These are phyloP conservation scores for Penicillium sp. DNA, from an alignment of 2,329 filamentous ascomycete genomes.

Conservation along the genomic window DNA sequence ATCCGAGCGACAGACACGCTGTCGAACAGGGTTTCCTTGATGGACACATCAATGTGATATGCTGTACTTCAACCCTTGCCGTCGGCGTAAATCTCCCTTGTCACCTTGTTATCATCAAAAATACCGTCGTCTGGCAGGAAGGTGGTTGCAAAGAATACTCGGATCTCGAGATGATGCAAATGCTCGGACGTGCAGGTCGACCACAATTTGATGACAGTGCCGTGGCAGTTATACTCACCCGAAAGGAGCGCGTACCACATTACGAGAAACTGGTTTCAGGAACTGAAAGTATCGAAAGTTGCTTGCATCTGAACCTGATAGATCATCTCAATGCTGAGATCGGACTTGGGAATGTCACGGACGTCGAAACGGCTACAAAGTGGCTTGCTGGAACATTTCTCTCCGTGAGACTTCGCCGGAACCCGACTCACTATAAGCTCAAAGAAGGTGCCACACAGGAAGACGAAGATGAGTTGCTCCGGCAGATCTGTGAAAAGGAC, in stretches of 20 bases:
- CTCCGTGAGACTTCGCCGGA: conserved; percentile 70
- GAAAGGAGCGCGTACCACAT: conserved; percentile 60
- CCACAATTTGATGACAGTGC: conserved; percentile 80
- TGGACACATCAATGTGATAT: conserved; percentile 76
- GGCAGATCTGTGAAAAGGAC: conserved; percentile 69
- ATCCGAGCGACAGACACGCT: conserved; percentile 61
- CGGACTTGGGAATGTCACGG: conserved; percentile 69
- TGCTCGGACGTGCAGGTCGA: conserved; percentile 80
- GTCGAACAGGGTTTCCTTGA: conserved; percentile 69
- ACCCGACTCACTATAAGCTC: conserved; percentile 70
- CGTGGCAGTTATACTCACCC: conserved; percentile 77
- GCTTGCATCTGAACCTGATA: conserved; percentile 74
- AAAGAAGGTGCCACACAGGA: conserved; percentile 52
- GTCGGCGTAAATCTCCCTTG: conserved; percentile 83
- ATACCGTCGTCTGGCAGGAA: conserved; percentile 68
- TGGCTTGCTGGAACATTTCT: conserved; percentile 81
- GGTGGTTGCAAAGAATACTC: conserved; percentile 68
- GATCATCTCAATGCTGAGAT: conserved; percentile 86
- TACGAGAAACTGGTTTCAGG: conserved; percentile 77
- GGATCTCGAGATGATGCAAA: conserved; percentile 85
- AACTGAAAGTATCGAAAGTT: conserved; percentile 73
- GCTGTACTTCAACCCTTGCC: conserved; percentile 82
- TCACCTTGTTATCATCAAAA: conserved; percentile 80
- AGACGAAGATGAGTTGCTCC: conserved; percentile 64
- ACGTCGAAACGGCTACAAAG: conserved; percentile 63